A percentile compares a stretch with the other conserved stretches of the same genome.
Evolutionary conservation across 108 stramenopile genomes (phyloP).

Genomic region (Nannochloropsis salina): DNA sequence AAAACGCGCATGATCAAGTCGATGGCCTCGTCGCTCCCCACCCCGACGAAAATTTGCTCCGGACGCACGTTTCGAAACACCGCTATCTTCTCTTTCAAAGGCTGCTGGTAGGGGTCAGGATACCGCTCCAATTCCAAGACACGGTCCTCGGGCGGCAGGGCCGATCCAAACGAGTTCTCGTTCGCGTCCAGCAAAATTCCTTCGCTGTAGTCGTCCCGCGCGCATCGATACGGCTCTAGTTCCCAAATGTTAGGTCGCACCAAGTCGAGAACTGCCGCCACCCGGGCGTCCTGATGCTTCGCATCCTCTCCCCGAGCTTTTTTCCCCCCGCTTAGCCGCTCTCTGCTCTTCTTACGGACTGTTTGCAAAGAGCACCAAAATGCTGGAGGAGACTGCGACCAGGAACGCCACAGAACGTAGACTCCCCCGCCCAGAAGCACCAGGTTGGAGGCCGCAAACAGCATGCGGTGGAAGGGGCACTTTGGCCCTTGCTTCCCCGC

Average conservation of each 20-base stretch:
- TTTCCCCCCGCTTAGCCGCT: neutral
- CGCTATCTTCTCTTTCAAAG: conserved; percentile 67
- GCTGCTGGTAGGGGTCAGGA: conserved; percentile 78
- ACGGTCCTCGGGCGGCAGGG: conserved; percentile 37
- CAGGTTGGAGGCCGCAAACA: neutral
- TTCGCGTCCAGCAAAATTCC: conserved; percentile 91
- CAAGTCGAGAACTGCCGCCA: conserved; percentile 34
- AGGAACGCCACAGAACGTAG: conserved; percentile 13
- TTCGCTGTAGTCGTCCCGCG: conserved; percentile 82
- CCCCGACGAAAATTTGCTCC: conserved; percentile 87
- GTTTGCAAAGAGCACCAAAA: neutral
- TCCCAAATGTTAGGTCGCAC: conserved; percentile 85
- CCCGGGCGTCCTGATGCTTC: conserved; percentile 8
- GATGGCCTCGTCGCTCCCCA: conserved; percentile 93
- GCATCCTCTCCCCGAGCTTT: neutral
- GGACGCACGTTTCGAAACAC: conserved; percentile 61
- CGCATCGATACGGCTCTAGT: conserved; percentile 86
- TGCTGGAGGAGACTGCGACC: neutral
- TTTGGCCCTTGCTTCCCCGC: neutral
- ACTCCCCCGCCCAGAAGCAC: neutral
- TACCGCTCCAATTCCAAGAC: conserved; percentile 71
- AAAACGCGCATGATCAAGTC: conserved; percentile 90
- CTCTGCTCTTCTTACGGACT: neutral
- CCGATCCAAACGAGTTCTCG: conserved; percentile 82
- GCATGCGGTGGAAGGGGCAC: neutral